Evolutionary conservation across 768 basidiomycete genomes (phyloP).

Genomic region (Suillus discolor): DNA sequence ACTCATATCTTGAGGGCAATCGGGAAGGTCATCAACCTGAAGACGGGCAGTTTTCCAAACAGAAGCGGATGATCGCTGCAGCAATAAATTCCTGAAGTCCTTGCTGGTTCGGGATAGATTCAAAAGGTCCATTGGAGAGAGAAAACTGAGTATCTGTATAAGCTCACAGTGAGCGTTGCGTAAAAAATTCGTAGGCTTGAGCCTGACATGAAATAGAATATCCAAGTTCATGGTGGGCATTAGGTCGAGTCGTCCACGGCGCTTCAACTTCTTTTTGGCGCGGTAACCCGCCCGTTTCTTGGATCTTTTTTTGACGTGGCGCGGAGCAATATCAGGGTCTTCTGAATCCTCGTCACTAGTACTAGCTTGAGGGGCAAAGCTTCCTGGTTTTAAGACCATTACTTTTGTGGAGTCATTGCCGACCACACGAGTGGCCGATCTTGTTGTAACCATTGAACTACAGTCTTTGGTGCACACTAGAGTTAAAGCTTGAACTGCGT

Average conservation of each 20-base stretch:
- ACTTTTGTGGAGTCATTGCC: background rate
- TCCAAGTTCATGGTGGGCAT: slow-evolving; percentile 35
- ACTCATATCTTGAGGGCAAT: slow-evolving; percentile 45
- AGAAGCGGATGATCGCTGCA: slow-evolving; percentile 20
- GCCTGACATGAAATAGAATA: slow-evolving; percentile 11
- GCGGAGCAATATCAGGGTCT: background rate
- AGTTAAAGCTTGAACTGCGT: background rate
- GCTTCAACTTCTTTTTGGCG: background rate
- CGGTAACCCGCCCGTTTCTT: background rate
- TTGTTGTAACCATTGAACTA: background rate
- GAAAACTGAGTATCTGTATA: slow-evolving; percentile 38
- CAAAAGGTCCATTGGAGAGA: slow-evolving; percentile 45
- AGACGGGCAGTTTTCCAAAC: slow-evolving; percentile 43
- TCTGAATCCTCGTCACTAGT: slow-evolving; percentile 1
- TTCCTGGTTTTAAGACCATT: background rate
- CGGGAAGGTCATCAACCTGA: slow-evolving; percentile 39
- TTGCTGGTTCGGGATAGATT: slow-evolving; percentile 40
- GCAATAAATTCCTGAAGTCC: slow-evolving; percentile 36
- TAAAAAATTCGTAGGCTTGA: background rate
- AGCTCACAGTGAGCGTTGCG: background rate
- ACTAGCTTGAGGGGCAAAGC: background rate
- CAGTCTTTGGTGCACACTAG: background rate
- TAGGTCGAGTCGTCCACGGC: slow-evolving; percentile 7
- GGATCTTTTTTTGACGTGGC: slow-evolving; percentile 1
- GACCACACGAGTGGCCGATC: background rate